Conservation (phyloP, 805 yeast species). For the Ogataea salicorniae region DNA sequence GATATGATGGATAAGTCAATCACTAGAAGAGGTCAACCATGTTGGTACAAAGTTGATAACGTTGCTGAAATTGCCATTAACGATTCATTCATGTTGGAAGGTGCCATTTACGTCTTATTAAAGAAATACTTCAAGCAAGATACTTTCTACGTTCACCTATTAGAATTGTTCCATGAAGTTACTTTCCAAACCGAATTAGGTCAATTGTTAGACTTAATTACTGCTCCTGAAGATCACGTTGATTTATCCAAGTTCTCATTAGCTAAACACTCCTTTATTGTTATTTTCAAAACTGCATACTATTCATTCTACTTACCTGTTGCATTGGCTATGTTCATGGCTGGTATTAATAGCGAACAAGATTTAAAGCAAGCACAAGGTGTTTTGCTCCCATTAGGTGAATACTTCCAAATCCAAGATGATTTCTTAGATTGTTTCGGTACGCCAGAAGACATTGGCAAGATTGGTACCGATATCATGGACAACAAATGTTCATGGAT, state of each 20-base stretch:
- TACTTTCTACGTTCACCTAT: conserved; percentile 76
- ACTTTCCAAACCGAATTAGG: conserved; percentile 98
- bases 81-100: conserved; percentile 95
- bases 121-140: conserved; percentile 85
- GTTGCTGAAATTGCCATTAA: conserved; percentile 95
- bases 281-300: conserved; percentile 94
- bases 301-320: conserved; percentile 97
- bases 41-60: conserved; percentile 82
- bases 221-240: conserved; percentile 95
- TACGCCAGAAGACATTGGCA: conserved; percentile 94
- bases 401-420: conserved; percentile 98
- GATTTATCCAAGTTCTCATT: conserved; percentile 84
- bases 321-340: conserved; percentile 90
- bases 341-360: conserved; percentile 63
- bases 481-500: conserved; percentile 99
- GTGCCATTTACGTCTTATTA: conserved; percentile 82
- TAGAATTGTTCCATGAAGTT: conserved; percentile 94
- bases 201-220: conserved; percentile 88
- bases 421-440: conserved; percentile 97
- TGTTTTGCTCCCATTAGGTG: conserved; percentile 90
- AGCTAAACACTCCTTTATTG: conserved; percentile 90
- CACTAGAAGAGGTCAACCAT: conserved; percentile 97
- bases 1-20: conserved; percentile 97
- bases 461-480: conserved; percentile 96
- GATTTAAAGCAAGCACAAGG: conserved; percentile 87